Percentiles rank a stretch among this genome's conserved stretches.
Evolutionary conservation across 202 grass and related monocot species (phyloP).

Genomic region (Elaeis oleifera): DNA sequence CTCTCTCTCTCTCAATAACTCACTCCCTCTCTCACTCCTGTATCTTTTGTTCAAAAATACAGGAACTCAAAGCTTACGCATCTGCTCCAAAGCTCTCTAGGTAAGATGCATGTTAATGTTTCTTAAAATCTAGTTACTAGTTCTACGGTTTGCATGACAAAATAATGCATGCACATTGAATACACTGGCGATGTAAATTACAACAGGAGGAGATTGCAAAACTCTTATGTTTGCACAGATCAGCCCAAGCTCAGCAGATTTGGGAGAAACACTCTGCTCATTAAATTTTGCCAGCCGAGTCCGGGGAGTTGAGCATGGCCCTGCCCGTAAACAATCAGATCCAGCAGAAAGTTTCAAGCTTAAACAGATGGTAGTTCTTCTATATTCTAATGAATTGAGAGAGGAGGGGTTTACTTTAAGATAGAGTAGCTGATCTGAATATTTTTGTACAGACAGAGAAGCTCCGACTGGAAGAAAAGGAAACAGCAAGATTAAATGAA

Average conservation of each 20-base stretch:
- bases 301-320: slow-evolving; percentile 71
- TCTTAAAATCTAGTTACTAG: no score
- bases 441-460: slow-evolving; percentile 55
- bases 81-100: slow-evolving; percentile 88
- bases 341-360: slow-evolving; percentile 73
- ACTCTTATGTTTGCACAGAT: slow-evolving; percentile 95
- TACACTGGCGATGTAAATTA: background rate
- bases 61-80: slow-evolving; percentile 97
- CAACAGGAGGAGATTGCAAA: slow-evolving; percentile 93
- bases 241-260: slow-evolving; percentile 77
- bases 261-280: slow-evolving; percentile 75
- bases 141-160: background rate
- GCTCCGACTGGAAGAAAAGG: slow-evolving; percentile 55
- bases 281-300: slow-evolving; percentile 91
- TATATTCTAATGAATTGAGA: background rate
- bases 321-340: slow-evolving; percentile 69
- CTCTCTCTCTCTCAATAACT: slow-evolving; percentile 2
- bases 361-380: slow-evolving; percentile 61
- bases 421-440: background rate
- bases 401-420: no score
- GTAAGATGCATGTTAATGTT: slow-evolving; percentile 24
- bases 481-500: slow-evolving; percentile 51
- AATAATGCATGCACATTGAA: background rate
- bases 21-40: slow-evolving; percentile 5
- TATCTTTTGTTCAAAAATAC: slow-evolving; percentile 10